phyloP scores from a whole-genome alignment of 495 filamentous ascomycete species.

The Darksidea phi region DNA sequence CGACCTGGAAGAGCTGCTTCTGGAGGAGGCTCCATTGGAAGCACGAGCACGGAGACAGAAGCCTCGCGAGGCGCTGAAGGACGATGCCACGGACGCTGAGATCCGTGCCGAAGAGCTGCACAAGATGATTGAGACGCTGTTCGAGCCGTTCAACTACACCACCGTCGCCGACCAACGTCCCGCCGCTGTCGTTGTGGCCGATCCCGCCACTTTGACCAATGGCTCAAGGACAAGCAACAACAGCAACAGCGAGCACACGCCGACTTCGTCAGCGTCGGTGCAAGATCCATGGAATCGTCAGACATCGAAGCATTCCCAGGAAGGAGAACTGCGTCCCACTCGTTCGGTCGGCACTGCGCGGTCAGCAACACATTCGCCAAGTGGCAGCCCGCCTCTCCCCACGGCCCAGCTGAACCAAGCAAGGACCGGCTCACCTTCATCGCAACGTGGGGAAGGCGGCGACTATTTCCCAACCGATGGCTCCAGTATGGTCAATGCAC shows the following conservation, averaged over 20 bases:
- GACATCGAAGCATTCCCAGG: slow-evolving; percentile 26
- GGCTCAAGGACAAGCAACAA: slow-evolving; percentile 38
- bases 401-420: slow-evolving; percentile 17
- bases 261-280: slow-evolving; percentile 27
- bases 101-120: slow-evolving; percentile 93
- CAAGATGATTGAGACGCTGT: slow-evolving; percentile 89
- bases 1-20: slow-evolving; percentile 86
- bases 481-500: slow-evolving; percentile 30
- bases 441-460: slow-evolving; percentile 37
- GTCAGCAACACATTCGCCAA: slow-evolving; percentile 43
- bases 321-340: slow-evolving; percentile 30
- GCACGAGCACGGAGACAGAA: slow-evolving; percentile 90
- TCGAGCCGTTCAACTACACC: slow-evolving; percentile 95
- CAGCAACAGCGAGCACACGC: slow-evolving; percentile 34
- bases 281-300: slow-evolving; percentile 24
- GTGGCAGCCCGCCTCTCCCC: slow-evolving; percentile 42
- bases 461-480: slow-evolving; percentile 47
- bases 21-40: slow-evolving; percentile 95
- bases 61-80: slow-evolving; percentile 82
- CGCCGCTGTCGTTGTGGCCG: slow-evolving; percentile 12
- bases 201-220: slow-evolving; percentile 47
- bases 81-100: slow-evolving; percentile 94
- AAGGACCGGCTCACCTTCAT: slow-evolving; percentile 20
- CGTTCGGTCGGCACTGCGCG: slow-evolving; percentile 35
- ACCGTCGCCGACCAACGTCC: slow-evolving; percentile 53